Evolutionary conservation across 2,329 filamentous ascomycete species (phyloP), one percentile per base, ranked within the genome.

Genomic region (Didymella keratinophila): DNA sequence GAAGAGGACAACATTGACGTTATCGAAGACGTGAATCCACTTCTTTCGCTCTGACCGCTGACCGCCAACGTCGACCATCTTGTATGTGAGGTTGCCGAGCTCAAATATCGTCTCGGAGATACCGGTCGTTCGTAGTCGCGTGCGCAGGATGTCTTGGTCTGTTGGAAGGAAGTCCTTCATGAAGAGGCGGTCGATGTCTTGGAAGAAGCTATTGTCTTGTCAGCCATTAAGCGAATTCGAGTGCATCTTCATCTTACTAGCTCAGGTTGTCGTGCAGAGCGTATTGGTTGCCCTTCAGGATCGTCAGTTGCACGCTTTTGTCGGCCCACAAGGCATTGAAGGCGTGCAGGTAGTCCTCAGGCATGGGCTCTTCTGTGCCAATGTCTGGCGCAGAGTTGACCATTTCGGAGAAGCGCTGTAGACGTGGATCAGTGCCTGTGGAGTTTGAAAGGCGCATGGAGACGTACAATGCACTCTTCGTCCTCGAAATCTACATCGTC

Each of bases 21-120:
- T 95, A 76, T 97, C 93, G 75, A 97, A 97, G 74, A 93, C 95
- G 77, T 97, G 93, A 63, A 97, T 96, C 93, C 93, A 97, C 82
- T 97, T 97, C 85, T 96, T 96, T 62, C 93, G 89, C 79, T 97
- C 93, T 27, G 93, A 96, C 69, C 93, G 85, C 76, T 97, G 93
- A 57, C 93, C 93, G 75, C 93, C 93, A 45, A 96, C 93, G 72
- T 97, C 93, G 78, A 96, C 96, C 93, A 98, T 97, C 71, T 93
- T 90, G 80, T 97, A 97, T 64, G 93, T 96, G 70, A 97, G 85
- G 72, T 94, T 89, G 61, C 93, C 93, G 14, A 96, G 85, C 76
- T 96, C 92, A 77, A 98, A 98, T 62, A 94, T 86, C 2, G 93
- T 97, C 78, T 98, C 94, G 49, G 92, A 97, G 70, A 98, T 98